phyloP scores from a whole-genome alignment of 2,329 filamentous ascomycete genomes.

The Davidsoniella eucalypti region DNA sequence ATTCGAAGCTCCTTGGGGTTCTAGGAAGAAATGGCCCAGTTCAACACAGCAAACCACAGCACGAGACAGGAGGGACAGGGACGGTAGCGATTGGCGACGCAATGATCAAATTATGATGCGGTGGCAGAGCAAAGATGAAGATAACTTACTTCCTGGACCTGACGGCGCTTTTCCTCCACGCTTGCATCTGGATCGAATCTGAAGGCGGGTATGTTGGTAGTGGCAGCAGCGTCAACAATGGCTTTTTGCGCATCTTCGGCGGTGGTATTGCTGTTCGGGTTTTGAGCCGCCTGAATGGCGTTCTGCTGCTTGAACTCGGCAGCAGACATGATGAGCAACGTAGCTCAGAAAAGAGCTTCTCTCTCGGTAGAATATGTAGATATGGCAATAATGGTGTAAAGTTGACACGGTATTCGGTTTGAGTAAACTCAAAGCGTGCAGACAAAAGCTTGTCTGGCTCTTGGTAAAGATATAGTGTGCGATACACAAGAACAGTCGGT shows the following conservation, averaged over 20 bases:
- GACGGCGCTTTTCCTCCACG: conserved; percentile 67
- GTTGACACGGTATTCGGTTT: not conserved
- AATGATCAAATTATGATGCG: not conserved
- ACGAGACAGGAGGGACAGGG: too few relatives aligned
- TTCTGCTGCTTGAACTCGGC: conserved; percentile 67
- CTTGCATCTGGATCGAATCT: conserved; percentile 76
- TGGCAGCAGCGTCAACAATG: conserved; percentile 60
- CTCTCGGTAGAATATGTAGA: conserved; percentile 3
- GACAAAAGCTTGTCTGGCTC: too few relatives aligned
- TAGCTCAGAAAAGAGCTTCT: conserved; percentile 5
- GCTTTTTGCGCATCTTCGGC: conserved; percentile 56
- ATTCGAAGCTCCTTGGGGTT: too few relatives aligned
- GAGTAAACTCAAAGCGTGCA: too few relatives aligned
- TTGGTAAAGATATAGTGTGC: too few relatives aligned
- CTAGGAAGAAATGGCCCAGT: too few relatives aligned
- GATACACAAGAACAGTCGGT: too few relatives aligned
- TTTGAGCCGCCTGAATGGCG: conserved; percentile 57
- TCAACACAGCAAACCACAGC: too few relatives aligned
- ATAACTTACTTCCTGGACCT: conserved; percentile 54
- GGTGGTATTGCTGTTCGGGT: conserved; percentile 51
- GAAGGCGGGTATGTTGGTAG: conserved; percentile 65
- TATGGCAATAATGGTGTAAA: not conserved
- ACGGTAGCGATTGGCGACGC: not conserved
- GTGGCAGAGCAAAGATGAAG: too few relatives aligned
- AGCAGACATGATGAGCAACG: conserved; percentile 18